Base-by-base conservation (phyloP, 192 early-diverging fungal genomes). In the Dissophora globulifera region DNA sequence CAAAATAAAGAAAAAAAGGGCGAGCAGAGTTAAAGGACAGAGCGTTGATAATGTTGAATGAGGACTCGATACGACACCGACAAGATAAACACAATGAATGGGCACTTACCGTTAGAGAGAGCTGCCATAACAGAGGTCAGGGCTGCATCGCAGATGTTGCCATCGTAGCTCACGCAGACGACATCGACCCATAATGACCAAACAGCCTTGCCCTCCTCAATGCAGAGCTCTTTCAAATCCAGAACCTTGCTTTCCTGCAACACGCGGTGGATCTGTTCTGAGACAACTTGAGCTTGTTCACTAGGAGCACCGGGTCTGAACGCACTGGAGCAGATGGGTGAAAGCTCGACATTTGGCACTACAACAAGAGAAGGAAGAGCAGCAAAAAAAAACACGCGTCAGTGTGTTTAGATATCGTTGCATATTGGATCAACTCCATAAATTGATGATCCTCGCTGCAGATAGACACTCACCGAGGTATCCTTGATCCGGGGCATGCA, bases 101-200 rank as follows among this genome's bases (percentile, higher is more conserved):
- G 26, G 29, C 20, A 27, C 25, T 16, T 80, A 90, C 94, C 71
- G 69, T 92, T 84, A 25, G 78, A 72, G 29, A 99, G 78, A 0
- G 97, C 94, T n/a, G 92, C 86, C 31, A 88, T 72, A 20, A 97
- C 69, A 7, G 94, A 92, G 29, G 91, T 50, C 19, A 99, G 50
- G 22, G 91, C 89, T 1, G 95, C 94, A 79, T 99, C 97, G 60
- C 95, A 43, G 0, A 94, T 85, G 67, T 94, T 94, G 20, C 97
- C 97, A 66, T 96, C 95, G 69, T 95, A 92, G 58, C 92, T 91
- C 27, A 99, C 60, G 60, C 93, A 97, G 27, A 96, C 90, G 46
- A 97, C 89, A 78, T 99, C 97, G 7, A 89, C 89, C 50, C 93
- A 90, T 29, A 97, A 79, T 26, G 89, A 84, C 97, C 96, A 99